These are phyloP conservation scores for Aspergillus chevalieri DNA, from an alignment of 2,329 filamentous ascomycete species.

Conservation along the genomic window DNA sequence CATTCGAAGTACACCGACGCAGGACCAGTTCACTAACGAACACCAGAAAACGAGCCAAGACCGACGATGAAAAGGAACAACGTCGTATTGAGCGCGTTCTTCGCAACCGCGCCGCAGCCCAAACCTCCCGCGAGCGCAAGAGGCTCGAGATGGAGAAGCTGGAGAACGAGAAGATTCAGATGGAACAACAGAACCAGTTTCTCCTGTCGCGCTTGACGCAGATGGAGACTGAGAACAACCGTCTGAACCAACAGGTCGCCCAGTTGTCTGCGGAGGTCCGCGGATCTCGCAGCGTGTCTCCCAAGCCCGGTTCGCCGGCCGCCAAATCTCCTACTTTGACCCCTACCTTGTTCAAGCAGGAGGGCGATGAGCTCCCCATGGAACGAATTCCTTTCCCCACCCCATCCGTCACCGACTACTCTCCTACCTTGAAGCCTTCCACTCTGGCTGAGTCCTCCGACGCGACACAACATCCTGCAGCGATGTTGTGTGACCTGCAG, in stretches of 20 bases:
- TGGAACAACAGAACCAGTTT: conserved; percentile 66
- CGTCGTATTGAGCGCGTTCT: conserved; percentile 94
- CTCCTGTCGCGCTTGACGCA: conserved; percentile 59
- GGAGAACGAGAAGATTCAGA: conserved; percentile 56
- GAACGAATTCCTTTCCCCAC: conserved; percentile 37
- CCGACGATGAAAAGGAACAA: conserved; percentile 97
- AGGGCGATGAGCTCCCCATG: conserved; percentile 36
- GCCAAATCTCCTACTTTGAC: conserved; percentile 35
- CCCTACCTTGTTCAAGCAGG: conserved; percentile 39
- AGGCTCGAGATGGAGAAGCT: conserved; percentile 81
- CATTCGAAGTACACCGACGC: not conserved
- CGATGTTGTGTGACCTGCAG: conserved; percentile 99
- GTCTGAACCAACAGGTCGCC: conserved; percentile 45
- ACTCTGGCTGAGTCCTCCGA: conserved; percentile 61
- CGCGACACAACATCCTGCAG: conserved; percentile 99
- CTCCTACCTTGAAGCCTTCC: conserved; percentile 35
- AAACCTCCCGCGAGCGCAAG: conserved; percentile 94
- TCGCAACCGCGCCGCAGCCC: conserved; percentile 88
- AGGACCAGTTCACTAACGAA: conserved; percentile 7
- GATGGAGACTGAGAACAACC: conserved; percentile 51
- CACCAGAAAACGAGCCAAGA: conserved; percentile 87
- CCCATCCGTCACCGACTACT: conserved; percentile 34
- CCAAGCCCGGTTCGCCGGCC: conserved; percentile 30
- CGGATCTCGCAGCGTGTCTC: conserved; percentile 34
- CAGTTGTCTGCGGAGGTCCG: conserved; percentile 44